These are phyloP conservation scores for Trypanosomatidae sp. DNA, from an alignment of 208 protist genomes.

Conservation along the genomic window DNA sequence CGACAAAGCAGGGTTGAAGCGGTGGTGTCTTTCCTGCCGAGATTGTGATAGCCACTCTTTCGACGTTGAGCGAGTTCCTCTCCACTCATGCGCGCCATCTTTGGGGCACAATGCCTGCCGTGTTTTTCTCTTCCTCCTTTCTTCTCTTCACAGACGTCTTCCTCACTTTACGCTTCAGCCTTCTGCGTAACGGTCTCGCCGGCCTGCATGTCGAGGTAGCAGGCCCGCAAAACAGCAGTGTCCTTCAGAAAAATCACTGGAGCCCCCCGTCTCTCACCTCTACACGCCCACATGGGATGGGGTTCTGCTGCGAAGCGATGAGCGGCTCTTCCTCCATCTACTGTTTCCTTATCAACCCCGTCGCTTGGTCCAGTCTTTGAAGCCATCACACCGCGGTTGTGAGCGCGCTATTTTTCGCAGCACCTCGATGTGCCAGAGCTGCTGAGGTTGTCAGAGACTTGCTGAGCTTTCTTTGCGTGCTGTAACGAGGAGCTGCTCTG, in stretches of 20 bases:
- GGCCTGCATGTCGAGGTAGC: no score
- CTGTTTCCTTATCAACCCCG: background rate
- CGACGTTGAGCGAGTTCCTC: slow-evolving; percentile 18
- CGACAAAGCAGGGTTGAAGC: background rate
- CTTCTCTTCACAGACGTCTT: background rate
- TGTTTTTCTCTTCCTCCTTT: slow-evolving; percentile 1
- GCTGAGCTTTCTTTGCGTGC: slow-evolving; percentile 27
- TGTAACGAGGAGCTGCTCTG: slow-evolving; percentile 28
- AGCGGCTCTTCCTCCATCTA: background rate
- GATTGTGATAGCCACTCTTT: slow-evolving; percentile 6
- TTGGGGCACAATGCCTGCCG: slow-evolving; percentile 11
- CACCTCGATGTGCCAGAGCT: slow-evolving; percentile 17
- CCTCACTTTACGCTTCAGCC: background rate
- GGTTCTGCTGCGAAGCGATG: background rate
- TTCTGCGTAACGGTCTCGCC: background rate
- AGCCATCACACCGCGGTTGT: slow-evolving; percentile 1
- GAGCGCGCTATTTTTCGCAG: slow-evolving; percentile 4
- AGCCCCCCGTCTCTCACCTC: background rate
- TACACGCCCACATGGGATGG: background rate
- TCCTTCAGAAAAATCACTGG: background rate
- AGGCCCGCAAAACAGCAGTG: background rate
- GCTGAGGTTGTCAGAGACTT: slow-evolving; percentile 20
- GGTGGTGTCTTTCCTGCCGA: background rate
- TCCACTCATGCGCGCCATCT: slow-evolving; percentile 13
- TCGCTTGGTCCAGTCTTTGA: slow-evolving; percentile 7